Conservation (phyloP, 345 rosid genomes). For the Camelina neglecta region DNA sequence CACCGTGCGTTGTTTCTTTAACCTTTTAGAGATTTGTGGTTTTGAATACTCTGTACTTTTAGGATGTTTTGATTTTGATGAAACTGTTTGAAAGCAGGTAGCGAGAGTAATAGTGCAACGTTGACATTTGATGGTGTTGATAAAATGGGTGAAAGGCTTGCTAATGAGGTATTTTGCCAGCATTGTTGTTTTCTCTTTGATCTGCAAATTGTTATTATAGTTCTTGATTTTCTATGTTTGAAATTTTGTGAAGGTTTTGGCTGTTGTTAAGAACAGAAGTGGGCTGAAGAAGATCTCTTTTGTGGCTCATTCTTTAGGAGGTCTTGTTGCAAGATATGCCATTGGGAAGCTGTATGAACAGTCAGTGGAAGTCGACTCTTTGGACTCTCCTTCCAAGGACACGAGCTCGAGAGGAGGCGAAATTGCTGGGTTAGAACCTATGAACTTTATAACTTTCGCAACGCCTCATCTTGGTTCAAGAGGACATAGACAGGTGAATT, state of each 20-base stretch:
- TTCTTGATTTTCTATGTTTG: conserved; percentile 19
- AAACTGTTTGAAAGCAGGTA: conserved; percentile 56
- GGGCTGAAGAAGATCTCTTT: conserved; percentile 81
- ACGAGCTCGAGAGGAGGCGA: conserved; percentile 35
- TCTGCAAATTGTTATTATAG: conserved; percentile 9
- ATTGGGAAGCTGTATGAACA: conserved; percentile 75
- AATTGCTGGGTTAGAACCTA: conserved; percentile 90
- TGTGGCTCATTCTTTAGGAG: conserved; percentile 95
- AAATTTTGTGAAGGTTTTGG: conserved; percentile 61
- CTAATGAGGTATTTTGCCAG: conserved; percentile 67
- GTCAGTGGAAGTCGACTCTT: conserved; percentile 33
- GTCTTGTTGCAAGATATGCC: conserved; percentile 95
- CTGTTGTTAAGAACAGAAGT: conserved; percentile 63
- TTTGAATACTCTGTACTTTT: background rate
- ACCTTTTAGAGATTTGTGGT: background rate
- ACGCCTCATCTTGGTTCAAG: conserved; percentile 98
- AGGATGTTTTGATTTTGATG: conserved; percentile 8
- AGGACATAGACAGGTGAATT: conserved; percentile 84
- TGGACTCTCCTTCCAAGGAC: conserved; percentile 47
- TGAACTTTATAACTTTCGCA: conserved; percentile 93
- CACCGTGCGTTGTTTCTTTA: conserved; percentile 61
- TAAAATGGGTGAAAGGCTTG: conserved; percentile 91
- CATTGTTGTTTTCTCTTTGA: conserved; percentile 41
- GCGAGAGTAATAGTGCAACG: conserved; percentile 75
- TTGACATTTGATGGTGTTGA: conserved; percentile 95